Evolutionary conservation across 305 asterid species (phyloP).

Genomic region (Fraxinus sp.): DNA sequence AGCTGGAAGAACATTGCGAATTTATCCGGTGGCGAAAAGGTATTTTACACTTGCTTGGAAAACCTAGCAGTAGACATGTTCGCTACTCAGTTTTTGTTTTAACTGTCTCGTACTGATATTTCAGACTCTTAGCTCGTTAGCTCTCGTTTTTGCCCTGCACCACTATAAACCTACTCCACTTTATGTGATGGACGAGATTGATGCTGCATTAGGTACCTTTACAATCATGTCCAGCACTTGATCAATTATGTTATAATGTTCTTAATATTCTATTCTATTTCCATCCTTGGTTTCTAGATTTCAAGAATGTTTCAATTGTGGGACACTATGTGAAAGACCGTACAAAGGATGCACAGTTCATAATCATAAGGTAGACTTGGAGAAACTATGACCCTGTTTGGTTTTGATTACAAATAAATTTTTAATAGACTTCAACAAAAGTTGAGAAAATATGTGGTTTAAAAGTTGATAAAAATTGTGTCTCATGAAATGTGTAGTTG

Average conservation of each 20-base stretch:
- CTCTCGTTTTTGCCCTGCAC: constrained; percentile 95
- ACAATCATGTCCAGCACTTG: not conserved
- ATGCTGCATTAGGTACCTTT: constrained; percentile 82
- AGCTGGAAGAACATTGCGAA: constrained; percentile 99
- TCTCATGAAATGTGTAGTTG: not conserved
- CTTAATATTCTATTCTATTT: constrained; percentile 8
- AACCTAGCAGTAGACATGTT: not conserved
- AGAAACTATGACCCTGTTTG: not conserved
- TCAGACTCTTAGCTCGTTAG: constrained; percentile 94
- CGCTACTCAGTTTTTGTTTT: not conserved
- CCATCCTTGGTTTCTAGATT: constrained; percentile 43
- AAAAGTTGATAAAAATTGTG: not conserved
- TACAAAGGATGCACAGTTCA: constrained; percentile 94
- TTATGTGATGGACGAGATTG: constrained; percentile 92
- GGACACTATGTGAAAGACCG: constrained; percentile 99
- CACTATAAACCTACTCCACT: constrained; percentile 99
- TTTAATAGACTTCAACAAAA: not conserved
- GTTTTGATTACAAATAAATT: not conserved
- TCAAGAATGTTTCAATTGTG: constrained; percentile 91
- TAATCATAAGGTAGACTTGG: constrained; percentile 66
- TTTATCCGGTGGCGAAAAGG: constrained; percentile 99
- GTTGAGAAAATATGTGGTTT: not conserved
- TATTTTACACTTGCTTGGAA: constrained; percentile 23
- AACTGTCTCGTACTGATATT: constrained; percentile 6
- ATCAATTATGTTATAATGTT: not conserved